Percentiles rank a stretch among this genome's conserved stretches.
phyloP scores from a whole-genome alignment of 75 land plant genomes.

The Isoetes taiwanensis region DNA sequence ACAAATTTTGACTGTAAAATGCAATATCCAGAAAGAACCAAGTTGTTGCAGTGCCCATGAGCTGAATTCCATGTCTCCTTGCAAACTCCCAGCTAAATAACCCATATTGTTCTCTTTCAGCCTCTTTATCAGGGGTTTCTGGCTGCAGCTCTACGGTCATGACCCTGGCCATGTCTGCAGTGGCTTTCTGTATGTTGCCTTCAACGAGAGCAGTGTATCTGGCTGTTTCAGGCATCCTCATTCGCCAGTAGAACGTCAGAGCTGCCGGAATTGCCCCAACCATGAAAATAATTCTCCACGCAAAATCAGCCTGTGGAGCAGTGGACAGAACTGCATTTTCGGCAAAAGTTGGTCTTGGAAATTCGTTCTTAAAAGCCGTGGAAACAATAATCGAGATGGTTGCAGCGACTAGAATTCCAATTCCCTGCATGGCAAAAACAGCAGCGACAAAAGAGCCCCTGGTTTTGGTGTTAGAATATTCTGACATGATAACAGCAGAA shows the following conservation, averaged over 20 bases:
- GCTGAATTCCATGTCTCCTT: not conserved
- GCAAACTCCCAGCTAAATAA: no score
- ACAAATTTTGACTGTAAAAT: constrained; percentile 45
- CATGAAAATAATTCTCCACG: constrained; percentile 7
- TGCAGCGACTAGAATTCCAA: constrained; percentile 26
- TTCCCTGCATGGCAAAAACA: constrained; percentile 28
- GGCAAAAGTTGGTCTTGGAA: not conserved
- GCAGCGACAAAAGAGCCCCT: constrained; percentile 30
- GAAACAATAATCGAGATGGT: constrained; percentile 23
- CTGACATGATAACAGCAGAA: constrained; percentile 43
- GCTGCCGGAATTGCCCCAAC: constrained; percentile 24
- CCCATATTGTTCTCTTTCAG: no score
- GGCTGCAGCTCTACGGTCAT: no score
- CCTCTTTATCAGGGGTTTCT: no score
- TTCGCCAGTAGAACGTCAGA: constrained; percentile 21
- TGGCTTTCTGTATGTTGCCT: constrained; percentile 10
- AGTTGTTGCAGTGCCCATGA: not conserved
- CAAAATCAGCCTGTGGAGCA: not conserved
- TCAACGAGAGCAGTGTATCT: constrained; percentile 44
- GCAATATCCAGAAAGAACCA: constrained; percentile 7
- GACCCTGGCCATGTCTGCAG: constrained; percentile 16
- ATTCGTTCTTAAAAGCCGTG: not conserved
- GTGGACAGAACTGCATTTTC: not conserved
- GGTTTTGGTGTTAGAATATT: constrained; percentile 35
- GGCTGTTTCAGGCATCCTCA: not conserved